Conservation (phyloP, 768 basidiomycete species). For the Gyrodon lividus region DNA sequence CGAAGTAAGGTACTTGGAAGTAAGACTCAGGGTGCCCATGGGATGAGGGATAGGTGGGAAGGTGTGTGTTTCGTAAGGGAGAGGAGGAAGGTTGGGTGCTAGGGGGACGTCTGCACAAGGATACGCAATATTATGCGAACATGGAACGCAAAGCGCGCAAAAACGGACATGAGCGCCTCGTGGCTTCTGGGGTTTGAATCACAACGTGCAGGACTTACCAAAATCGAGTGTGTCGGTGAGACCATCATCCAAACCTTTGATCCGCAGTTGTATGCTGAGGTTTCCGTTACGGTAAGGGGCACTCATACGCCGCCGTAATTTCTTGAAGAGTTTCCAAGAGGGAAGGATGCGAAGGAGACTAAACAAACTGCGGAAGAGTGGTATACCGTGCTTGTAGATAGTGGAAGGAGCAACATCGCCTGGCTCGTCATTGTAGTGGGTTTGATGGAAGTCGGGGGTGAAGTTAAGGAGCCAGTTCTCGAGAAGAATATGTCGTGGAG, state of each 20-base stretch:
- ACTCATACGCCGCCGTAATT: conserved; percentile 46
- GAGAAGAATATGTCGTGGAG: conserved; percentile 66
- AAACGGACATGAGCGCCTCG: conserved; percentile 33
- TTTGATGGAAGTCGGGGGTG: conserved; percentile 20
- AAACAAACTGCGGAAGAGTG: conserved; percentile 72
- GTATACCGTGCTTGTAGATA: conserved; percentile 84
- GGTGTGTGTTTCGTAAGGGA: conserved; percentile 51
- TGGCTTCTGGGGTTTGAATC: conserved; percentile 25
- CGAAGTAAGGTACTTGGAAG: conserved; percentile 60
- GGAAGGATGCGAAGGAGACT: conserved; percentile 73
- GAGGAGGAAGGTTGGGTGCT: conserved; percentile 38
- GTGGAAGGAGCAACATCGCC: conserved; percentile 65
- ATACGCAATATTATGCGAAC: conserved; percentile 8
- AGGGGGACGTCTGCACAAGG: conserved; percentile 38
- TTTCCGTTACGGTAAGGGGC: conserved; percentile 39
- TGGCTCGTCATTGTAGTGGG: conserved; percentile 23
- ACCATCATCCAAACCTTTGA: conserved; percentile 36
- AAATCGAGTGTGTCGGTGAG: conserved; percentile 34
- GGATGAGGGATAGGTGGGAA: conserved; percentile 73
- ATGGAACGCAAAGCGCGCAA: conserved; percentile 6
- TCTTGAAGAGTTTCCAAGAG: conserved; percentile 70
- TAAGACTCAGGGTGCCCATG: conserved; percentile 59
- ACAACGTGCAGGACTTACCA: conserved; percentile 34
- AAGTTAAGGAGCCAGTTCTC: conserved; percentile 68
- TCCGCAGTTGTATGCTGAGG: conserved; percentile 48